Base-by-base conservation (phyloP, 1,284 basidiomycete species). In the Dichomitus squalens region DNA sequence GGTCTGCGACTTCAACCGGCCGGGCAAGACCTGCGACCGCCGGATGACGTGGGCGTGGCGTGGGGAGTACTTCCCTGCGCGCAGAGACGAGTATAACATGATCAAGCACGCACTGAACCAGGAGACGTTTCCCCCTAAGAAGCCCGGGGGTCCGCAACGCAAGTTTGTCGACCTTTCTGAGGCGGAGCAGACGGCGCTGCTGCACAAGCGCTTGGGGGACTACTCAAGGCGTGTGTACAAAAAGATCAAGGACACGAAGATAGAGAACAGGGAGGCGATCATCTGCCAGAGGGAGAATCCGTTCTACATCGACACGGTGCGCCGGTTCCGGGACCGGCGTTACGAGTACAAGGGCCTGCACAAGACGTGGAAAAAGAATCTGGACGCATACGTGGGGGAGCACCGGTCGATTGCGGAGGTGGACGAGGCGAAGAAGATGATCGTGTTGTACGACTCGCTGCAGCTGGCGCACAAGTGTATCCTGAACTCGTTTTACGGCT, bases 381-480 rank as follows among this genome's bases (percentile, higher is more conserved):
- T 98, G 33, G 97, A 99, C 69, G 81, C 79, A 18, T 84, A 91
- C 33, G 60, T 85, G 7, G 76, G 79, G 16, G 85, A 87, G 62
- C 86, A 88, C 12, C 83, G 86, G 2, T 85, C 88, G 0, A 81
- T 98, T 29, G 85, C 89, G 6, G 95, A 96, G 67, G 84, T 96
- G 44, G 93, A 96, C 65, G 97, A 99, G 74, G 97, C 97, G 43
- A 98, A 93, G 79, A 98, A 98, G 80, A 96, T 99, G 93, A 95
- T 99, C 65, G 96, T 99, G n/a, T 76, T 99, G 14, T 99, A 99
- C 75, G 97, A 99, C 74, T 99, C 97, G 9, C 83, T 99, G n/a
- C 97, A 99, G 74, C 87, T 99, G 16, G 97, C 97, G 4, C 97
- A 99, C 84, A 99, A 99, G 80, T 98, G 95, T 75, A 99, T 99